Conservation (phyloP, 192 early-diverging fungal species). For the Oehlia diaphana region DNA sequence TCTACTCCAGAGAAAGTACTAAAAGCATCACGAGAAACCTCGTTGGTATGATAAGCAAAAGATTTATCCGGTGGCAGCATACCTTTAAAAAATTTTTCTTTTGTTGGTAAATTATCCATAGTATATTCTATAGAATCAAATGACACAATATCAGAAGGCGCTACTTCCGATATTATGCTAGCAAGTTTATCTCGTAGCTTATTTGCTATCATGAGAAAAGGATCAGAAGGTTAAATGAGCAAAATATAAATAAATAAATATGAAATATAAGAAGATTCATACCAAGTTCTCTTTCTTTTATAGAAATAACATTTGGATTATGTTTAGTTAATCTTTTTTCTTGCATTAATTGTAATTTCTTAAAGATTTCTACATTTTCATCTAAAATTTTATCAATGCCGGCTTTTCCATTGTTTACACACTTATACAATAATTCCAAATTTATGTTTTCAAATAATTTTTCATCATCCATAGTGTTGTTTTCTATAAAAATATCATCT, state of each 20-base stretch:
- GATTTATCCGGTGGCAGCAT: constrained; percentile 48
- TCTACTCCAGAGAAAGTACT: neutral
- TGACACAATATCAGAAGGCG: constrained; percentile 40
- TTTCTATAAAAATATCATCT: neutral
- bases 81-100: constrained; percentile 47
- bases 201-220: constrained; percentile 30
- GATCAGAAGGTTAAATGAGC: neutral
- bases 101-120: constrained; percentile 41
- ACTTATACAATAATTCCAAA: neutral
- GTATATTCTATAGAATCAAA: constrained; percentile 40
- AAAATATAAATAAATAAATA: neutral
- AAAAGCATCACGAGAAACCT: constrained; percentile 21
- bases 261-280: neutral
- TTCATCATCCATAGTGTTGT: neutral
- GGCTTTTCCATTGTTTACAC: neutral
- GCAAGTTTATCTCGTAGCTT: constrained; percentile 39
- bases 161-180: constrained; percentile 32
- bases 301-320: neutral
- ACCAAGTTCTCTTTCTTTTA: neutral
- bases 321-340: neutral
- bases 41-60: constrained; percentile 47
- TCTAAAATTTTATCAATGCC: neutral
- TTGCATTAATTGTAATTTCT: neutral
- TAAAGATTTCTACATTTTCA: constrained; percentile 1
- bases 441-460: constrained; percentile 1